Base-by-base conservation (phyloP, 169 alveolate species). In the Plasmodium coatneyi region DNA sequence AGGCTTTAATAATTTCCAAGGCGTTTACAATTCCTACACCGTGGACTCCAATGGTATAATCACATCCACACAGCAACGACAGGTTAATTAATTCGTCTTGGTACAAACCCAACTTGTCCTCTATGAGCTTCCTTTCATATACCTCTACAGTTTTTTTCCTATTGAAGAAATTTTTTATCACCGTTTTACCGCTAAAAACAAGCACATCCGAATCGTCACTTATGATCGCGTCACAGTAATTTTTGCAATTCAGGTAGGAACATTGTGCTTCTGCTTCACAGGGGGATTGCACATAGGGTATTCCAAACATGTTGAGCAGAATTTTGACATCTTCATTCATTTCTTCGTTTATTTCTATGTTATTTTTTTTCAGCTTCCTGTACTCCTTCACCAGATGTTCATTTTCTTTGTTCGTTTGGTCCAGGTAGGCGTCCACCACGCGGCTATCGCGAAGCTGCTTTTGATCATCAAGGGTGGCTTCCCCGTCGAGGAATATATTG, bases 1-100 rank as follows among this genome's bases (percentile, higher is more conserved):
- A 98, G 1, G 99, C 98, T 82, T 98, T 96, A 25, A 98, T 92
- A 22, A 97, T 96, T 92, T 98, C 99, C 76, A 98, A 92, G 2
- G 99, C 99, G 92, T 98, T 98, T n/a, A 98, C 99, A 6, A 98
- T 96, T 32, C 99, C 99, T 5, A 98, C 96, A 3, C 99, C 99
- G 71, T 92, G 95, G n/a, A 98, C 99, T 5, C 99, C 99, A 14
- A 95, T 76, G 3, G 99, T 98, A 93, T 98, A 98, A 92, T 98
- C 99, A 79, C 99, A 97, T 6, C 99, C 99, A 39, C 99, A 97
- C 2, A 98, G 94, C 39, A 98, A 81, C 16, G 99, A 99, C 90
- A 98, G 78, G n/a, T 96, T 96, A 14, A 98, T 95, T 54, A 98
- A 92, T 49, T 97, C 98, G 19, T 98, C 97, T 49, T 97, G 95